Evolutionary conservation across 179 eudicot species (phyloP).

Genomic region (Nepenthes alata): DNA sequence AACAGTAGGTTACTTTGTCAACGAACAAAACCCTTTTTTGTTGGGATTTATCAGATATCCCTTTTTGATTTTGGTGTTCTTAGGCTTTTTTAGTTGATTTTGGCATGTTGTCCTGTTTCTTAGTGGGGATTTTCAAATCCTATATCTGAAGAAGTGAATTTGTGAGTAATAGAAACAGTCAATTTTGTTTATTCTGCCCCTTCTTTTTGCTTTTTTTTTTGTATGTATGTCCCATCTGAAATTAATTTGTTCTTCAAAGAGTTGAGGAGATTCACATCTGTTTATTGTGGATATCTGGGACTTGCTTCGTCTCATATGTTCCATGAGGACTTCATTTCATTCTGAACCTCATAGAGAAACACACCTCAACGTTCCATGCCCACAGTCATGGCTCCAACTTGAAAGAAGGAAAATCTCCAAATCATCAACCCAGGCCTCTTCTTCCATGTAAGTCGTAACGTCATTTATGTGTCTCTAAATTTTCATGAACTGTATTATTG

Average conservation of each 20-base stretch:
- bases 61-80: not conserved
- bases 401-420: constrained; percentile 82
- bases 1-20: not conserved
- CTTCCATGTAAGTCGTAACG: constrained; percentile 58
- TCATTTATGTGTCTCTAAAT: not conserved
- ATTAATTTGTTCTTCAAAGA: constrained; percentile 3
- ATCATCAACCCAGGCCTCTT: constrained; percentile 44
- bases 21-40: constrained; percentile 4
- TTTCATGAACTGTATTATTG: not conserved
- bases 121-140: not conserved
- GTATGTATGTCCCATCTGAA: not conserved
- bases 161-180: constrained; percentile 2
- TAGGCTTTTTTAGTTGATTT: not conserved
- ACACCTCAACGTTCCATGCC: constrained; percentile 65
- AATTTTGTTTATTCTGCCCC: not conserved
- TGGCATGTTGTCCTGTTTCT: not conserved
- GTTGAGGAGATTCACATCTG: constrained; percentile 19
- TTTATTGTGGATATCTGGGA: constrained; percentile 94
- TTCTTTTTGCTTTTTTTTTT: constrained; percentile 1
- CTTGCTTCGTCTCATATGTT: constrained; percentile 52
- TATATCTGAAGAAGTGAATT: not conserved
- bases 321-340: constrained; percentile 78
- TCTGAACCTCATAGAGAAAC: constrained; percentile 83
- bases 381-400: constrained; percentile 97
- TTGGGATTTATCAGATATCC: no score